phyloP scores from a whole-genome alignment of 306 rosid species.

The Vigna mungo region DNA sequence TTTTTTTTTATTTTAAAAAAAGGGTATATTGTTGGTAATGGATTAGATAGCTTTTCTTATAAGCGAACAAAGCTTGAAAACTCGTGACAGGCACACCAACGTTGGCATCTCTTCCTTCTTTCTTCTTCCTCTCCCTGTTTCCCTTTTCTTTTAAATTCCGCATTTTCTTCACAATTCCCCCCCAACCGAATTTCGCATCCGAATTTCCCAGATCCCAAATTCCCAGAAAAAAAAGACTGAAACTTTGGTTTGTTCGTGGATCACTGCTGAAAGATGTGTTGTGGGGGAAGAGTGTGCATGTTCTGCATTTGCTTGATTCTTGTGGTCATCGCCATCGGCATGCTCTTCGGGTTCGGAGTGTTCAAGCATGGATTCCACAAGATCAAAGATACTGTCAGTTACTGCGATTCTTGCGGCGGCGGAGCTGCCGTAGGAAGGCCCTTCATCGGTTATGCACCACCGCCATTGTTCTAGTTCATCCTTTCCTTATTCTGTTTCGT shows the following conservation, averaged over 20 bases:
- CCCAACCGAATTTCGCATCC: not conserved
- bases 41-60: conserved; percentile 54
- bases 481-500: not conserved
- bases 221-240: conserved; percentile 21
- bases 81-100: conserved; percentile 36
- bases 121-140: not conserved
- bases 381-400: conserved; percentile 56
- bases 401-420: conserved; percentile 58
- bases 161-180: conserved; percentile 20
- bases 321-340: conserved; percentile 60
- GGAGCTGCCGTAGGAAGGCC: conserved; percentile 47
- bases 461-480: conserved; percentile 47
- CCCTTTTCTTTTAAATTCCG: conserved; percentile 11
- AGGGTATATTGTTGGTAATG: not conserved
- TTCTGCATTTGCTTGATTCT: conserved; percentile 68
- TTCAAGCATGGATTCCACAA: conserved; percentile 84
- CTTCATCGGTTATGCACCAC: conserved; percentile 56
- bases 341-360: conserved; percentile 80
- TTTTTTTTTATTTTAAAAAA: not conserved
- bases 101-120: not conserved
- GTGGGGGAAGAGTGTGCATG: conserved; percentile 68
- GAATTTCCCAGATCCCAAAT: conserved; percentile 24
- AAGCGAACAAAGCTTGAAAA: conserved; percentile 50
- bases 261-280: conserved; percentile 55
- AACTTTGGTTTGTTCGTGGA: not conserved